Percentiles rank a stretch among this genome's conserved stretches.
Conservation (phyloP, 495 filamentous ascomycete genomes). For the Bryoglossum gracile region DNA sequence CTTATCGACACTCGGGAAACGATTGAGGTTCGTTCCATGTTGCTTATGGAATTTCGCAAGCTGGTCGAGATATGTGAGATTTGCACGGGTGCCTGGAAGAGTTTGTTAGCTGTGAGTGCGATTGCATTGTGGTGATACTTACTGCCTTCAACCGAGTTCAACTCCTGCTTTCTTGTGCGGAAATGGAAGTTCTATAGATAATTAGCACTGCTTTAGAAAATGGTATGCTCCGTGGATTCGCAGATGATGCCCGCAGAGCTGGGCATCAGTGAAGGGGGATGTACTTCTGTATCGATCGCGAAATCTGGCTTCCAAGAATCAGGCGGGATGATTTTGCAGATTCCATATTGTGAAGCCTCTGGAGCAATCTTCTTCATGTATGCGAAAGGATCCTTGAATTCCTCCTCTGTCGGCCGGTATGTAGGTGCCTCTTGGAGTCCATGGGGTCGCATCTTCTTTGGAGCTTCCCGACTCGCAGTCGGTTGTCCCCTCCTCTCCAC, state of each 20-base stretch:
- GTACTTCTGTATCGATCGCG: slow-evolving; percentile 92
- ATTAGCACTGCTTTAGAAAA: slow-evolving; percentile 10
- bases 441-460: slow-evolving; percentile 67
- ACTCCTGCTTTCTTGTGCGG: slow-evolving; percentile 89
- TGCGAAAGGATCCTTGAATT: slow-evolving; percentile 88
- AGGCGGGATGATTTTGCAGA: slow-evolving; percentile 92
- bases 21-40: slow-evolving; percentile 86
- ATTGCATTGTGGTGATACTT: slow-evolving; percentile 42
- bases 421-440: slow-evolving; percentile 86
- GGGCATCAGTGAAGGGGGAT: not conserved
- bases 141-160: slow-evolving; percentile 99
- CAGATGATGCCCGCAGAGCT: no score
- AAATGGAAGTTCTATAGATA: slow-evolving; percentile 81
- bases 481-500: slow-evolving; percentile 86
- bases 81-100: slow-evolving; percentile 69
- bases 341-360: slow-evolving; percentile 78
- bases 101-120: slow-evolving; percentile 27
- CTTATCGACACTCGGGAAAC: slow-evolving; percentile 95
- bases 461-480: slow-evolving; percentile 63
- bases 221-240: not conserved
- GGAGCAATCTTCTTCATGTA: slow-evolving; percentile 86
- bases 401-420: slow-evolving; percentile 82
- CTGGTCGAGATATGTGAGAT: slow-evolving; percentile 93
- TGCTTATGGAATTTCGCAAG: slow-evolving; percentile 96
- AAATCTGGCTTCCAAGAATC: slow-evolving; percentile 91